Evolutionary conservation across 495 filamentous ascomycete species (phyloP).

Genomic region (Penicillium dipodomyicola): DNA sequence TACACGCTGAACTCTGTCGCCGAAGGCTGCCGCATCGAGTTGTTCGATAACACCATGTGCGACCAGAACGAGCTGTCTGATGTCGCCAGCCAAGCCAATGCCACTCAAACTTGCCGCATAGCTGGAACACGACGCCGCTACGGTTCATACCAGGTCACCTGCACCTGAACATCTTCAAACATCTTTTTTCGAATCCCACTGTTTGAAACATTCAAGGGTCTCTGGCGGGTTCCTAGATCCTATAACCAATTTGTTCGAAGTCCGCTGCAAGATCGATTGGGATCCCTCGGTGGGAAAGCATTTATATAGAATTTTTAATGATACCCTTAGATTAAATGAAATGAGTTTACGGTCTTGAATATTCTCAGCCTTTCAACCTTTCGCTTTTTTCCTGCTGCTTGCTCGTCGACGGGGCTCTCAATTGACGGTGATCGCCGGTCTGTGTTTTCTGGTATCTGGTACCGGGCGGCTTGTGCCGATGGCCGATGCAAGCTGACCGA

Average conservation of each 20-base stretch:
- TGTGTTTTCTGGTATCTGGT: background rate
- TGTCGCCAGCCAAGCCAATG: slow-evolving; percentile 15
- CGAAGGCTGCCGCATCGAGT: slow-evolving; percentile 26
- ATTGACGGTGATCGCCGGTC: background rate
- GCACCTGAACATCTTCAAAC: slow-evolving; percentile 6
- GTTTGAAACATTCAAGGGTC: background rate
- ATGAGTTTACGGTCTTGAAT: slow-evolving; percentile 8
- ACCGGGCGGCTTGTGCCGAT: background rate
- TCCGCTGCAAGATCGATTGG: background rate
- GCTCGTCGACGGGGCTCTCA: background rate
- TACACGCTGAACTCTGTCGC: slow-evolving; percentile 22
- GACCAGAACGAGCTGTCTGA: slow-evolving; percentile 21
- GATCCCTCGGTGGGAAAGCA: background rate
- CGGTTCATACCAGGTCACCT: slow-evolving; percentile 33
- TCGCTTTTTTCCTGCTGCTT: background rate
- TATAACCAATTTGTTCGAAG: background rate
- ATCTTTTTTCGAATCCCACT: background rate
- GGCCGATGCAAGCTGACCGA: background rate
- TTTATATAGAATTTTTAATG: slow-evolving; percentile 11
- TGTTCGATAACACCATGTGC: slow-evolving; percentile 35
- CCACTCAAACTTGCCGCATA: slow-evolving; percentile 16
- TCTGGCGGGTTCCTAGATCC: background rate
- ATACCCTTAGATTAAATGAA: slow-evolving; percentile 13
- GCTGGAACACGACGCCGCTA: slow-evolving; percentile 14
- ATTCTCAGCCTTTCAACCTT: background rate